Evolutionary conservation across 441 rosid species (phyloP), one percentile per base, ranked within the genome.

Genomic region (Mallotus japonicus): DNA sequence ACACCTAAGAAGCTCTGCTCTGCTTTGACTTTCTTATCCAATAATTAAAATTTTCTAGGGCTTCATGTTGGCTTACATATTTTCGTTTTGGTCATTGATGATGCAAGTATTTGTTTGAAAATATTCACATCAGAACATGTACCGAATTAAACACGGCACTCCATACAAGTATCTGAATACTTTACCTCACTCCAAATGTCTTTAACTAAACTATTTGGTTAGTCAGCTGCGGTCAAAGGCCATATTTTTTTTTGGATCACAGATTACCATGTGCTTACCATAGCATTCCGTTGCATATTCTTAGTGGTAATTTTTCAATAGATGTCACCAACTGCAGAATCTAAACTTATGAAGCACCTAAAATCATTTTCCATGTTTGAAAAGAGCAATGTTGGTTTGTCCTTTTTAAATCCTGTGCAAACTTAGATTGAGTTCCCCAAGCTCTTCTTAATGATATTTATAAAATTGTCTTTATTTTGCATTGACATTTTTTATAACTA

Each of bases 11-110:
- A 50, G 34, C 46, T 37, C 10, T 62, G 12, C 8, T 71, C 14
- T 62, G 28, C 32, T 60, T 28, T 37, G 16, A 11, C 15, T 11
- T 56, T 40, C 62, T 28, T 71, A 28, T 67, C 40, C 28, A 53
- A 67, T 61, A 15, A 28, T 10, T 24, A 56, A 24, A n/a, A 32
- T 68, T 70, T 66, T 50, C 59, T 6, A 28, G 34, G 70, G 37
- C 3, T 22, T 51, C 19, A 24, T 3, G 15, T 50, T 3, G 8
- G 16, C 16, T 62, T 17, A 8, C n/a, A 10, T 3, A 17, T 51
- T 32, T 51, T 67, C 17, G 5, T 50, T 8, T 67, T 67, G 8
- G 6, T 32, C 8, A 15, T 50, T 65, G 37, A 44, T 42, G 51
- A 63, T 44, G 67, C 67, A 63, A 63, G 15, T 37, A 37, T 12